Evolutionary conservation across 2,329 filamentous ascomycete species (phyloP).

Genomic region (Helminthosporium solani): DNA sequence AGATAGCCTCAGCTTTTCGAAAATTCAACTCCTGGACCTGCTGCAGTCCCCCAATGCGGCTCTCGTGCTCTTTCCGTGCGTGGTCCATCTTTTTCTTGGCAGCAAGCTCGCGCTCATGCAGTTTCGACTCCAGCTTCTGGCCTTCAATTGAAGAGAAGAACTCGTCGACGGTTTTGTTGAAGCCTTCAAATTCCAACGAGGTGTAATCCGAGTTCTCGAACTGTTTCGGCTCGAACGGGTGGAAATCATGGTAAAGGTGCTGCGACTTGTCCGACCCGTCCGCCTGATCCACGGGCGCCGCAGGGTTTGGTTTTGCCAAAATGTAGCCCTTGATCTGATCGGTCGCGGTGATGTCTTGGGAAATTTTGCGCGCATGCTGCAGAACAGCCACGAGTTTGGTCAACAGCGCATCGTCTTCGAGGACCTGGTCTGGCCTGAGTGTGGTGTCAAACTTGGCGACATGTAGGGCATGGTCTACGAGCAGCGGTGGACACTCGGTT

Average conservation of each 20-base stretch:
- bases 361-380: conserved; percentile 66
- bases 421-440: conserved; percentile 65
- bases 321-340: conserved; percentile 79
- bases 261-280: conserved; percentile 46
- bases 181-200: conserved; percentile 76
- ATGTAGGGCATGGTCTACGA: conserved; percentile 83
- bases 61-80: conserved; percentile 80
- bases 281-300: conserved; percentile 36
- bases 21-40: conserved; percentile 79
- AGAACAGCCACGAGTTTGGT: conserved; percentile 68
- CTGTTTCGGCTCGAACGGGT: conserved; percentile 84
- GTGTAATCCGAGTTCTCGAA: conserved; percentile 68
- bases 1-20: conserved; percentile 84
- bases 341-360: conserved; percentile 67
- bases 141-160: conserved; percentile 97
- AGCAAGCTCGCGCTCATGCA: conserved; percentile 77
- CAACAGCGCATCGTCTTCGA: conserved; percentile 65
- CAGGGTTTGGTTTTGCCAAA: conserved; percentile 63
- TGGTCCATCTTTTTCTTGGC: conserved; percentile 83
- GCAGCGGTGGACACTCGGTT: conserved; percentile 81
- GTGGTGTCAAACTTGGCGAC: conserved; percentile 68
- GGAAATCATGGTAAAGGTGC: conserved; percentile 89
- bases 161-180: conserved; percentile 91
- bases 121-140: conserved; percentile 80
- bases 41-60: conserved; percentile 80